Percentiles rank a stretch among this genome's conserved stretches.
phyloP scores from a whole-genome alignment of 2,329 filamentous ascomycete species.

The Aspergillus terreus region DNA sequence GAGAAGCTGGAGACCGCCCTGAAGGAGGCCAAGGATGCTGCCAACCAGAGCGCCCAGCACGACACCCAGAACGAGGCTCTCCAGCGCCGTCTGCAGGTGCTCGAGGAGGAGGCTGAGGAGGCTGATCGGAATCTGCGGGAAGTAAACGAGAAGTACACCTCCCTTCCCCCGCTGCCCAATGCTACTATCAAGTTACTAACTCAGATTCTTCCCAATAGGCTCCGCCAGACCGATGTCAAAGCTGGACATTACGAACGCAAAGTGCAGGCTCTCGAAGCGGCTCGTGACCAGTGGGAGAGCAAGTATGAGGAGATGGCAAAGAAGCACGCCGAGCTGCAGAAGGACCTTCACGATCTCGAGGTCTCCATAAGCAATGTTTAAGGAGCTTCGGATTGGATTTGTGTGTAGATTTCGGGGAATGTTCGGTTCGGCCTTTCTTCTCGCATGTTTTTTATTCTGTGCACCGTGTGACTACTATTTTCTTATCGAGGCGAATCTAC shows the following conservation, averaged over 20 bases:
- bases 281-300: conserved; percentile 89
- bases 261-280: conserved; percentile 89
- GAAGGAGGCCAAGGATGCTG: conserved; percentile 82
- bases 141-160: conserved; percentile 92
- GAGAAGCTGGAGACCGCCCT: conserved; percentile 85
- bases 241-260: conserved; percentile 99
- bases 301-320: conserved; percentile 98
- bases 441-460: conserved; percentile 22
- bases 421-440: conserved; percentile 25
- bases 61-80: conserved; percentile 89
- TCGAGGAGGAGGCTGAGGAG: conserved; percentile 97
- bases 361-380: conserved; percentile 91
- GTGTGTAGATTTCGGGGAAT: conserved; percentile 25
- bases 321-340: conserved; percentile 79
- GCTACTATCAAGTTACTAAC: conserved; percentile 13
- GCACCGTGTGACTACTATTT: conserved; percentile 16
- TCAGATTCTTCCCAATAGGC: conserved; percentile 53
- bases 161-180: not conserved
- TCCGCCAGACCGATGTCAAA: conserved; percentile 98
- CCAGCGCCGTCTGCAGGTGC: conserved; percentile 85
- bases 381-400: conserved; percentile 35
- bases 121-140: conserved; percentile 95
- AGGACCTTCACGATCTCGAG: conserved; percentile 89
- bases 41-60: conserved; percentile 75
- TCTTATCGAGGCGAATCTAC: not conserved